Evolutionary conservation across 2,329 filamentous ascomycete species (phyloP).

Genomic region (Akanthomyces uredinophilus): DNA sequence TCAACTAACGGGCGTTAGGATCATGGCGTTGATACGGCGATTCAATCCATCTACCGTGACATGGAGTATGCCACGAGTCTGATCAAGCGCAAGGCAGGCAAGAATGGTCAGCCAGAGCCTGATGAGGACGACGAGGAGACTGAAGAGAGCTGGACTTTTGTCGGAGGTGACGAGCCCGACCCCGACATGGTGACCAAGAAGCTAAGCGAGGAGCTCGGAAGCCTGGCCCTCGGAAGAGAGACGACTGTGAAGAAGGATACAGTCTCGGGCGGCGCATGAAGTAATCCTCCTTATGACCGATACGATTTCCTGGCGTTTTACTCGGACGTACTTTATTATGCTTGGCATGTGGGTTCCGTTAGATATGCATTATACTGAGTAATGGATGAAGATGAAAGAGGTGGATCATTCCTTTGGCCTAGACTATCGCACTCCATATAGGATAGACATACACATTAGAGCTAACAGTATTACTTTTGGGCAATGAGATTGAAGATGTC

Average conservation of each 20-base stretch:
- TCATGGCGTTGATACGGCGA: conserved; percentile 81
- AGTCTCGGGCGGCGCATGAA: conserved; percentile 3
- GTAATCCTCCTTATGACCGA: neutral
- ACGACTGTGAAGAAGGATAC: conserved; percentile 24
- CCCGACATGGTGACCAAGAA: conserved; percentile 38
- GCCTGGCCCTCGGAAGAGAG: conserved; percentile 18
- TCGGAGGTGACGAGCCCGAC: conserved; percentile 54
- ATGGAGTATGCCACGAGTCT: conserved; percentile 86
- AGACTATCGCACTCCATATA: conserved; percentile 10
- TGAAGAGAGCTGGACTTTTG: conserved; percentile 86
- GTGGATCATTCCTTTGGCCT: conserved; percentile 2
- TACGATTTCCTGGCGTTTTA: neutral
- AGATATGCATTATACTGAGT: neutral
- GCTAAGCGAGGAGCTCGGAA: conserved; percentile 31
- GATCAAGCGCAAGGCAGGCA: conserved; percentile 60
- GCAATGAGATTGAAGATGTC: neutral
- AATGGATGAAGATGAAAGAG: neutral
- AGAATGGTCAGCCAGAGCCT: conserved; percentile 38
- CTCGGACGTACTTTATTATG: neutral
- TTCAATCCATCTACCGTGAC: conserved; percentile 90
- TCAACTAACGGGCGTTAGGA: conserved; percentile 54
- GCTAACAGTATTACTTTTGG: conserved; percentile 1
- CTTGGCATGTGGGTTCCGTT: neutral
- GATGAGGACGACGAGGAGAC: conserved; percentile 52
- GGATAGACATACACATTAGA: conserved; percentile 14